Percentiles rank a stretch among this genome's conserved stretches.
These are phyloP conservation scores for Tricholoma matsutake DNA, from an alignment of 768 basidiomycete species.

Conservation along the genomic window DNA sequence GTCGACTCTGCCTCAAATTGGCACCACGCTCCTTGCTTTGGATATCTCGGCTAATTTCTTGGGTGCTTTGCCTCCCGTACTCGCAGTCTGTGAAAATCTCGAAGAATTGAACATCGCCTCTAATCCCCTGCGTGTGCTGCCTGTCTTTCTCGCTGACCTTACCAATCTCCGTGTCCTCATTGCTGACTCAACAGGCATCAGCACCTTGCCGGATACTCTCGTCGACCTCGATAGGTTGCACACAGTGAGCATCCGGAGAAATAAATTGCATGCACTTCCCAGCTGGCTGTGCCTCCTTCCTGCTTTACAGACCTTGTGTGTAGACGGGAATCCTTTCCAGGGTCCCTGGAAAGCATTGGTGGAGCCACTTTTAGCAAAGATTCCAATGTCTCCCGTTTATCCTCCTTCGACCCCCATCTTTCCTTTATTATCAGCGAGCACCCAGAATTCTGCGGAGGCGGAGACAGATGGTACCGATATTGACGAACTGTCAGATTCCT, in stretches of 20 bases:
- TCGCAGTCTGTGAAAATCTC: conserved; percentile 75
- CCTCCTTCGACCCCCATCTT: conserved; percentile 65
- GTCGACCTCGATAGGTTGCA: conserved; percentile 76
- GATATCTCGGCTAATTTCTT: conserved; percentile 92
- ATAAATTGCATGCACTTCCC: conserved; percentile 86
- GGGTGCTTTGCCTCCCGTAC: conserved; percentile 75
- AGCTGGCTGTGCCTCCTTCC: conserved; percentile 92
- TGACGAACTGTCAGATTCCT: conserved; percentile 60
- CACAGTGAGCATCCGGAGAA: conserved; percentile 84
- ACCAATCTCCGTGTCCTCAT: conserved; percentile 81
- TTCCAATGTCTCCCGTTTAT: conserved; percentile 57
- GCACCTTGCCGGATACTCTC: conserved; percentile 71
- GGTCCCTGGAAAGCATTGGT: conserved; percentile 90
- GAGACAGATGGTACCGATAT: conserved; percentile 46
- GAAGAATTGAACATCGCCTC: conserved; percentile 94
- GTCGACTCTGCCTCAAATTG: conserved; percentile 66
- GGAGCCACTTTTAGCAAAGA: conserved; percentile 72
- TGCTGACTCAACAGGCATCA: conserved; percentile 86
- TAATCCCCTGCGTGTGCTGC: conserved; percentile 91
- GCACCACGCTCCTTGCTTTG: conserved; percentile 78
- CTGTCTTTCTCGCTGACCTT: conserved; percentile 79
- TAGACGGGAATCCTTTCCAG: conserved; percentile 97
- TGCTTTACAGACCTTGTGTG: conserved; percentile 77
- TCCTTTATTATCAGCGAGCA: conserved; percentile 46
- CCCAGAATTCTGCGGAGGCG: conserved; percentile 36